Evolutionary conservation across 106 monocot species (phyloP), one percentile per base, ranked within the genome.

Genomic region (Platanthera zijinensis): DNA sequence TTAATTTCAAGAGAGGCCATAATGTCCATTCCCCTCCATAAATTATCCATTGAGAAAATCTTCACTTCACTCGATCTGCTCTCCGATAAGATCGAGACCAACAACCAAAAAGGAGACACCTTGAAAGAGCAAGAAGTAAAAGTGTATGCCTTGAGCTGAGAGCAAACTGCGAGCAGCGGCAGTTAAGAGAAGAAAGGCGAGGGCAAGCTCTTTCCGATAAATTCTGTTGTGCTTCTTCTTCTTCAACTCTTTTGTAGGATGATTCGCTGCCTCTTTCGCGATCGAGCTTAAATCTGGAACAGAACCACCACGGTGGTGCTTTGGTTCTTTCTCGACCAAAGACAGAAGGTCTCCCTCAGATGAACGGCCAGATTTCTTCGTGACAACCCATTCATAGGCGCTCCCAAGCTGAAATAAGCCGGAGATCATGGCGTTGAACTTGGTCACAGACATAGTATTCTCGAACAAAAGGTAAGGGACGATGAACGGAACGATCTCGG

Each of bases 361-460:
- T 8, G 96, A 93, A 6, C 93, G 87, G 5, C 96, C 96, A 0
- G 91, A 91, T 79, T 97, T 97, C 88, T 97, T 97, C 0, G 96
- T 97, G 30, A 97, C 96, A 1, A 93, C 93, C 96, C 96, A 97
- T 56, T 97, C 93, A 22, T 93, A 93, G 14, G 93, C 89, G 49
- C 87, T 91, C 0, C 93, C 93, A 0, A 97, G 86, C 77, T 97
- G 93, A 80, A 93, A 91, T 3, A 97, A 78, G 51, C 96, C 96
- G 0, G 96, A 97, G 77, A 97, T 83, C 96, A 97, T 97, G 48
- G 96, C 96, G 48, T 87, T 93, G 84, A 97, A 97, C 69, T 97
- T 97, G 25, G 96, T 97, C 48, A 97, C 96, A 0, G 96, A 97
- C 96, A 97, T 97, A 72, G 96, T 97, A 81, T 97, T 97, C 77